Evolutionary conservation across 805 yeast species (phyloP), one percentile per base, ranked within the genome.

Genomic region (Suhomyces kilbournensis): DNA sequence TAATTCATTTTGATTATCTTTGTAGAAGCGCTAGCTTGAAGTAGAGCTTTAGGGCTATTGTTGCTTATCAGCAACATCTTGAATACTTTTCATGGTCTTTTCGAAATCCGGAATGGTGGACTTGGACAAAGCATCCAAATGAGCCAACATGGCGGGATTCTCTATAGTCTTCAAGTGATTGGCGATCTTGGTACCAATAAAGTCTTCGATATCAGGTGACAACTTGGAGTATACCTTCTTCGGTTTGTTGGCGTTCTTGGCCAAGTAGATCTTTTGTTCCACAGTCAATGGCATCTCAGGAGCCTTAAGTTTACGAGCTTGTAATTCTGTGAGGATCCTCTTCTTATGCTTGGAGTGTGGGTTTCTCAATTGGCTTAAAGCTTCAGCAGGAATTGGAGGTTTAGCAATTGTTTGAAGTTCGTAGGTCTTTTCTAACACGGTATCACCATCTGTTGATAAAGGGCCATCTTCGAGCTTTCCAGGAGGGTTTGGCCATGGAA

Each of bases 401-500:
- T 77, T 79, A 20, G 84, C 83, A 6, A 89, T 70, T 17, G 88
- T 79, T 52, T 84, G 85, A 19, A 88, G 85, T 69, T 82, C 86
- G 68, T 77, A 88, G 3, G 97, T 84, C 66, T 90, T 86, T 60
- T 83, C 88, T 55, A 84, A 80, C 2, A 82, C 90, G 2, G 73
- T 69, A 8, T 75, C 81, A 26, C 80, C 78, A 5, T 69, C 65
- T 1, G 96, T 88, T 3, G 85, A 81, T 56, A 81, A 74, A 28
- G 65, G 71, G 48, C 84, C 85, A 57, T 85, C 90, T 56, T 80
- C 81, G 0, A 62, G 59, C 28, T 77, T 83, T 32, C 56, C 54
- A 15, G 74, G 70, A 1, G 94, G 92, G 60, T 81, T 79, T 38
- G 97, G 97, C 96, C 96, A 93, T 50, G 97, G 97, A 48, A 92